phyloP scores from a whole-genome alignment of 2,329 filamentous ascomycete genomes.

The Colletotrichum chrysophilum region DNA sequence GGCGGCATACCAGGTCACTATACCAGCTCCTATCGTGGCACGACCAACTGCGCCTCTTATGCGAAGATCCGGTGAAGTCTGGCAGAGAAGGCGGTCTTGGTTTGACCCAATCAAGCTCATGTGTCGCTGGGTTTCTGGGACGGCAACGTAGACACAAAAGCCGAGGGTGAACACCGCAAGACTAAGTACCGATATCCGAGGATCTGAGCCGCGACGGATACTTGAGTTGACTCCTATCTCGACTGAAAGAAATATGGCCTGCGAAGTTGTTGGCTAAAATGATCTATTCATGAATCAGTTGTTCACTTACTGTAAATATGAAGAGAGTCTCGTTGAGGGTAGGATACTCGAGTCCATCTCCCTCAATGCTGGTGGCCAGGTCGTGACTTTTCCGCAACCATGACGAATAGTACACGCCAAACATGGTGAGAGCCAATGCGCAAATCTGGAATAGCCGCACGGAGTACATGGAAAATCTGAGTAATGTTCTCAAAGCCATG shows the following conservation, averaged over 20 bases:
- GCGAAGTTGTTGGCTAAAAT: not conserved
- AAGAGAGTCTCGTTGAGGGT: not conserved
- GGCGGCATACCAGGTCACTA: not conserved
- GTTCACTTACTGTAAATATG: not conserved
- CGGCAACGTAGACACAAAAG: not conserved
- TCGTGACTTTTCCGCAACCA: not conserved
- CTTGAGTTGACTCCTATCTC: not conserved
- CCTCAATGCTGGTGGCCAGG: not conserved
- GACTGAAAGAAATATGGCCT: not conserved
- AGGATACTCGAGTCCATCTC: not conserved
- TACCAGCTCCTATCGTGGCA: not conserved
- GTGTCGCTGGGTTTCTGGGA: not conserved
- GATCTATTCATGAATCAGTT: accelerated
- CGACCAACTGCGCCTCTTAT: not conserved
- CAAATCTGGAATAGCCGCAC: not conserved
- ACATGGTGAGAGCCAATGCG: not conserved
- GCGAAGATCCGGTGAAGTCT: not conserved
- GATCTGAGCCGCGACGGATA: not conserved
- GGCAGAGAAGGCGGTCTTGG: not conserved
- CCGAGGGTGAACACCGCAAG: not conserved
- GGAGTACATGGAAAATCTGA: not conserved
- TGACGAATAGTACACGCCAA: not conserved
- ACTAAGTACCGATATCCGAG: not conserved
- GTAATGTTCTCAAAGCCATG: not conserved
- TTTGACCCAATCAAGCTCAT: not conserved